phyloP scores from a whole-genome alignment of 2,329 filamentous ascomycete genomes.

The Fusarium setosum region DNA sequence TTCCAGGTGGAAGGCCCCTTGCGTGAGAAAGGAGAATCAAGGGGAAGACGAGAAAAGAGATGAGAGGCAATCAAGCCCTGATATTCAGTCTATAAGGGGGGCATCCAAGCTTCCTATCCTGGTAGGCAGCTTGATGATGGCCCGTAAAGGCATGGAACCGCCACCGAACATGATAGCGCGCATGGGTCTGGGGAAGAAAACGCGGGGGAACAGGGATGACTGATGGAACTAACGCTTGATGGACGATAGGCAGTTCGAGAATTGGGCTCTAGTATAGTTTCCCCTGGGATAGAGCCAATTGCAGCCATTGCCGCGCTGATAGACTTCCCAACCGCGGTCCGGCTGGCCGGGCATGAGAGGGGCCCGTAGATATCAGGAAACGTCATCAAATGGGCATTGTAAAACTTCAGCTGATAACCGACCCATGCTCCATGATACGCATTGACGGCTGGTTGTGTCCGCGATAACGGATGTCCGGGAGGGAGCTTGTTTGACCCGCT shows the following conservation, averaged over 20 bases:
- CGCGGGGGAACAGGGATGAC: constrained; percentile 14
- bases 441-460: neutral
- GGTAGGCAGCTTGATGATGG: neutral
- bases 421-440: constrained; percentile 6
- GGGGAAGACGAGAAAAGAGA: neutral
- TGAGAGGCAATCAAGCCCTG: neutral
- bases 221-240: neutral
- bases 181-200: constrained; percentile 9
- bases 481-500: constrained; percentile 4
- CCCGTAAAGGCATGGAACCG: neutral
- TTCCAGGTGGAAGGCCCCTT: neutral
- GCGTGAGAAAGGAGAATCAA: neutral
- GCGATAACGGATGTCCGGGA: constrained; percentile 1
- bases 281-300: neutral
- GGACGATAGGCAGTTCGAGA: neutral
- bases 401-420: neutral
- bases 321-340: constrained; percentile 17
- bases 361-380: neutral
- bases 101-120: neutral
- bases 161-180: neutral
- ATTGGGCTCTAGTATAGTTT: neutral
- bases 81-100: neutral
- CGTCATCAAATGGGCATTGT: neutral
- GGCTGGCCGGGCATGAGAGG: constrained; percentile 1
- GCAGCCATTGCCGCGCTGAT: constrained; percentile 17